These are phyloP conservation scores for Porcisia deanei DNA, from an alignment of 208 protist genomes.

Conservation along the genomic window DNA sequence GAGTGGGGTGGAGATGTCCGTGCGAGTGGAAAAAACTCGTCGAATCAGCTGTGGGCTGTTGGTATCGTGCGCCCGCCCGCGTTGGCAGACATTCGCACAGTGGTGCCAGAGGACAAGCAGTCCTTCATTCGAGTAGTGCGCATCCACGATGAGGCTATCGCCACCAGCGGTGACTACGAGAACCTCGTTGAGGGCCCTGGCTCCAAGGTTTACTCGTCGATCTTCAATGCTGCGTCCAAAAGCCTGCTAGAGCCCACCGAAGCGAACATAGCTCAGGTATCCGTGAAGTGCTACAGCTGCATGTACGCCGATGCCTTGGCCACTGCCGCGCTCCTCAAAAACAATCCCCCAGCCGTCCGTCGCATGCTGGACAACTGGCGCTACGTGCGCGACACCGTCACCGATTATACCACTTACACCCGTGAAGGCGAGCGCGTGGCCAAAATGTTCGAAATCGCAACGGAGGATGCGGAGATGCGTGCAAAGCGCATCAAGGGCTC, in stretches of 20 bases:
- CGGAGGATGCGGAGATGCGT: slow-evolving; percentile 52
- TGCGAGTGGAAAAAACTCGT: slow-evolving; percentile 46
- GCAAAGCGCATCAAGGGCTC: slow-evolving; percentile 59
- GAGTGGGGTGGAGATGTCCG: slow-evolving; percentile 70
- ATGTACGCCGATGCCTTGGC: slow-evolving; percentile 87
- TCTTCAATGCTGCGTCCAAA: slow-evolving; percentile 38
- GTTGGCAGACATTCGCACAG: slow-evolving; percentile 36
- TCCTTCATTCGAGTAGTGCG: slow-evolving; percentile 51
- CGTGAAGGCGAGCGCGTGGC: slow-evolving; percentile 65
- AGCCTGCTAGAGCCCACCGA: slow-evolving; percentile 44
- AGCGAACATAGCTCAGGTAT: slow-evolving; percentile 59
- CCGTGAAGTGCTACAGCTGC: slow-evolving; percentile 76
- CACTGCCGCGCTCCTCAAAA: slow-evolving; percentile 69
- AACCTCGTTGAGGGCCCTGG: slow-evolving; percentile 52
- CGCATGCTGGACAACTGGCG: slow-evolving; percentile 68
- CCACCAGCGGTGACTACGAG: slow-evolving; percentile 70
- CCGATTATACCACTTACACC: slow-evolving; percentile 68
- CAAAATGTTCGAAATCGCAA: slow-evolving; percentile 72
- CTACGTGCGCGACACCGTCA: slow-evolving; percentile 56
- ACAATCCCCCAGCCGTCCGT: slow-evolving; percentile 53
- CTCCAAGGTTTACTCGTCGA: slow-evolving; percentile 47
- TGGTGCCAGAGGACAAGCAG: slow-evolving; percentile 31
- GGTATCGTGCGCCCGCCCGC: slow-evolving; percentile 56
- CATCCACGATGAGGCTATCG: slow-evolving; percentile 66
- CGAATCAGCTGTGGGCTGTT: slow-evolving; percentile 42